These are phyloP conservation scores for Arabidopsis arenosa DNA, from an alignment of 345 rosid genomes.

Conservation along the genomic window DNA sequence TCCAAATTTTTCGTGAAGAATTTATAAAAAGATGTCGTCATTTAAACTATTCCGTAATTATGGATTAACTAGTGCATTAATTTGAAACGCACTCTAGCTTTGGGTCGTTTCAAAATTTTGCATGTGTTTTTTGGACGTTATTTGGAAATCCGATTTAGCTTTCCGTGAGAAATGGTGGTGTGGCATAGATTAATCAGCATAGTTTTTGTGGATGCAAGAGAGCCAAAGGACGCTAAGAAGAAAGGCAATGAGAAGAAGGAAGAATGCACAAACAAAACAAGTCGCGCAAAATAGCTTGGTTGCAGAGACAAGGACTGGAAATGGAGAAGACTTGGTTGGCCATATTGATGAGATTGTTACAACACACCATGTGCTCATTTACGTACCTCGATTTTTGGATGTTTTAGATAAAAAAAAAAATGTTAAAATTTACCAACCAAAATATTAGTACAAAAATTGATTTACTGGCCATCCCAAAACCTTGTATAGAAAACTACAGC, in stretches of 20 bases:
- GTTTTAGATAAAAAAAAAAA: background rate
- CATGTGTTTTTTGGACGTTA: background rate
- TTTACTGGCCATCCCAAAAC: slow-evolving; percentile 4
- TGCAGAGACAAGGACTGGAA: slow-evolving; percentile 24
- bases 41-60: background rate
- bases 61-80: background rate
- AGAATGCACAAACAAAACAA: background rate
- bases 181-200: background rate
- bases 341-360: slow-evolving; percentile 27
- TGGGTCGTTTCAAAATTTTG: background rate
- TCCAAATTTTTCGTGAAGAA: background rate
- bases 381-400: slow-evolving; percentile 19
- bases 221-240: background rate
- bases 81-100: background rate
- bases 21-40: no score
- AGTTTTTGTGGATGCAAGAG: background rate
- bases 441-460: background rate
- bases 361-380: slow-evolving; percentile 35
- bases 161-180: background rate
- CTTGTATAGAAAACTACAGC: background rate
- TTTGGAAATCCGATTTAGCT: background rate
- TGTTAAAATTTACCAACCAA: background rate
- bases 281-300: background rate
- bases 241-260: slow-evolving; percentile 3
- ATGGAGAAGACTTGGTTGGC: slow-evolving; percentile 35